Conservation (phyloP, 148 eudicot genomes). For the Fallopia convolvulus region DNA sequence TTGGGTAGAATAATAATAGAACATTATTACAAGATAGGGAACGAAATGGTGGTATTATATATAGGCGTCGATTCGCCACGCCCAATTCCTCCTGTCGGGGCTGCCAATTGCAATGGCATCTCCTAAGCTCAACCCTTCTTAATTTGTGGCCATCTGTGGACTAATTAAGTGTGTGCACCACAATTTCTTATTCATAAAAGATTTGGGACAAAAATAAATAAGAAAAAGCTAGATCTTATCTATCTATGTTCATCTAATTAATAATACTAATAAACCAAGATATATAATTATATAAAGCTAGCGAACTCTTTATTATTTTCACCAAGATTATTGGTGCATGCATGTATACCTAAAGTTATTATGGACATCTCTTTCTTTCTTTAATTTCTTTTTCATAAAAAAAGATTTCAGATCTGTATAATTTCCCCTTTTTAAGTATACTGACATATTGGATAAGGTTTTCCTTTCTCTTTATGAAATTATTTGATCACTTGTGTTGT, state of each 20-base stretch:
- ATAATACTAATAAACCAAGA: not conserved
- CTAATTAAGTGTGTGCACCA: not conserved
- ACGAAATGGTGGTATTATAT: not conserved
- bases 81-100: slow-evolving; percentile 9
- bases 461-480: not conserved
- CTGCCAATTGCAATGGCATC: slow-evolving; percentile 1
- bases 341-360: not conserved
- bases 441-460: not conserved
- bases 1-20: not conserved
- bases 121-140: not conserved
- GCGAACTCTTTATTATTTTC: not conserved
- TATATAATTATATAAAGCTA: not conserved
- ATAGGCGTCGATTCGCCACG: slow-evolving; percentile 3
- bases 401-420: not conserved
- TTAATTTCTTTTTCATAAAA: not conserved
- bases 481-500: not conserved
- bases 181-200: not conserved
- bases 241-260: not conserved
- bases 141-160: too few species aligned
- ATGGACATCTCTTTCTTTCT: slow-evolving; percentile 6
- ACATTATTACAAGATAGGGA: not conserved
- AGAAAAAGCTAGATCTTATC: not conserved
- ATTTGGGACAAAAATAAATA: too few species aligned
- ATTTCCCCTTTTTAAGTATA: not conserved
- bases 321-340: not conserved